These are phyloP conservation scores for Wickerhamomyces sydowiorum DNA, from an alignment of 805 yeast species.

Conservation along the genomic window DNA sequence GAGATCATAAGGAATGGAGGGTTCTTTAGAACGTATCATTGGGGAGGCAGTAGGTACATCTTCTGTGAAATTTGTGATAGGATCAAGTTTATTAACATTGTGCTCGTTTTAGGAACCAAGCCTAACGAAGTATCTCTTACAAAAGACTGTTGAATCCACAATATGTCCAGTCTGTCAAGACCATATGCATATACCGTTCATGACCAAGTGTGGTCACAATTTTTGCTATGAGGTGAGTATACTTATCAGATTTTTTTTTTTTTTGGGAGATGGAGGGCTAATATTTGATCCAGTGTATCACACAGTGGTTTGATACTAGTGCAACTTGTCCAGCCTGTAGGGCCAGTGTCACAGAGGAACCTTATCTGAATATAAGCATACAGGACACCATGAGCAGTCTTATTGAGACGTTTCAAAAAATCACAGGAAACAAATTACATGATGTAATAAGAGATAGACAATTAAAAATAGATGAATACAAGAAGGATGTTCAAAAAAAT, in stretches of 20 bases:
- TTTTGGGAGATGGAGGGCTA: too few relatives aligned
- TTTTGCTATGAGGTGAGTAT: slow-evolving; percentile 48
- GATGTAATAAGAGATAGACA: slow-evolving; percentile 14
- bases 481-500: slow-evolving; percentile 31
- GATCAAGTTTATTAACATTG: slow-evolving; percentile 5
- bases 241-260: too few relatives aligned
- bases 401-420: slow-evolving; percentile 30
- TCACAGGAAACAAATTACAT: slow-evolving; percentile 15
- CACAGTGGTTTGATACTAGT: slow-evolving; percentile 53
- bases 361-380: slow-evolving; percentile 47
- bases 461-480: slow-evolving; percentile 29
- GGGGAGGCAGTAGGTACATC: background rate
- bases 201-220: slow-evolving; percentile 66
- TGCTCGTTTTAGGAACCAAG: slow-evolving; percentile 9
- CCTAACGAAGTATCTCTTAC: slow-evolving; percentile 7
- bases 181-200: slow-evolving; percentile 58
- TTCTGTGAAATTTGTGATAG: background rate
- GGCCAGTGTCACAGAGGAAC: slow-evolving; percentile 37
- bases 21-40: background rate
- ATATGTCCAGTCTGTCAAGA: slow-evolving; percentile 67
- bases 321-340: slow-evolving; percentile 70
- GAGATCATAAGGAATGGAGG: background rate
- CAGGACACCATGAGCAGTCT: slow-evolving; percentile 40
- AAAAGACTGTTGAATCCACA: slow-evolving; percentile 23
- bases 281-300: slow-evolving; percentile 34